These are phyloP conservation scores for Erodium trifolium DNA, from an alignment of 441 rosid genomes.

Conservation along the genomic window DNA sequence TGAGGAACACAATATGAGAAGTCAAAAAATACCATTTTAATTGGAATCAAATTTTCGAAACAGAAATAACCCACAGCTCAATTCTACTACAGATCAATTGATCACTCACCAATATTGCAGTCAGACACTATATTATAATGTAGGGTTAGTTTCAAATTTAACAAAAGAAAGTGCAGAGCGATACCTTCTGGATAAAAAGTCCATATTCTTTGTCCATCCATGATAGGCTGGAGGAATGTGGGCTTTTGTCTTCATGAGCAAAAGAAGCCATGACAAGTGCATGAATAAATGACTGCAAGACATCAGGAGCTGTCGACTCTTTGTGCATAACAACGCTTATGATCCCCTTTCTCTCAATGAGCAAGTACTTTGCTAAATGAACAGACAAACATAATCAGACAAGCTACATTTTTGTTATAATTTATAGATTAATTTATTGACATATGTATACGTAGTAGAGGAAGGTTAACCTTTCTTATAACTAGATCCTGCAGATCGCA, in stretches of 20 bases:
- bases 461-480: conserved; percentile 44
- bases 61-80: background rate
- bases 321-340: conserved; percentile 51
- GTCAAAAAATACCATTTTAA: background rate
- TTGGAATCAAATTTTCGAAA: background rate
- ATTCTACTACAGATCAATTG: background rate
- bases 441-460: background rate
- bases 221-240: conserved; percentile 40
- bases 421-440: background rate
- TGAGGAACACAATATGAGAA: background rate
- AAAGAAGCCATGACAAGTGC: conserved; percentile 54
- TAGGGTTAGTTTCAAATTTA: background rate
- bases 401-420: conserved; percentile 6
- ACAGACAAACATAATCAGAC: conserved; percentile 10
- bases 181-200: conserved; percentile 58
- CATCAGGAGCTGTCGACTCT: conserved; percentile 48
- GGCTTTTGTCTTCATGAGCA: conserved; percentile 22
- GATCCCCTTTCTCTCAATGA: conserved; percentile 44
- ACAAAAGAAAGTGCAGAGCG: background rate
- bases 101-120: background rate
- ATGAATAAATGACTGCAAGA: conserved; percentile 68
- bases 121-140: background rate
- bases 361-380: conserved; percentile 50
- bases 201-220: conserved; percentile 77
- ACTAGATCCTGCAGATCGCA: conserved; percentile 42